Percentiles rank a stretch among this genome's conserved stretches.
Conservation (phyloP, 805 yeast species). For the Candida pseudoglaebosa region DNA sequence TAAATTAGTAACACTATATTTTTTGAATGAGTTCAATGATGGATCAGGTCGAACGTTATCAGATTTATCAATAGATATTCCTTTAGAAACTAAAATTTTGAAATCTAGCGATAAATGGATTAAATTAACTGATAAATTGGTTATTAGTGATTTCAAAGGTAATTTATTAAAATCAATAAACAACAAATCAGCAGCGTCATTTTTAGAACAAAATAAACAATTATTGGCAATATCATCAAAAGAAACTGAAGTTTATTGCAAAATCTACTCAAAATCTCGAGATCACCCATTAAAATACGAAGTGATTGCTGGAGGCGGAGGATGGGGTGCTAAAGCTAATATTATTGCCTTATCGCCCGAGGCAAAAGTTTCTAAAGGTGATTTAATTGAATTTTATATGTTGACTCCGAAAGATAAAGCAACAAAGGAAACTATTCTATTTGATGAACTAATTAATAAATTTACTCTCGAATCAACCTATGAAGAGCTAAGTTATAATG, state of each 20-base stretch:
- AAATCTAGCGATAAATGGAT: constrained; percentile 30
- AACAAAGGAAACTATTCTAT: constrained; percentile 9
- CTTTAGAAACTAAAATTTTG: constrained; percentile 10
- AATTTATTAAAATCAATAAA: constrained; percentile 59
- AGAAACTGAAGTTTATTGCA: constrained; percentile 41
- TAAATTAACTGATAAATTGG: constrained; percentile 27
- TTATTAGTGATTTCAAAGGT: constrained; percentile 48
- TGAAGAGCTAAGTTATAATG: constrained; percentile 24
- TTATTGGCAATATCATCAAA: constrained; percentile 39
- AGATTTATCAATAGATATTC: constrained; percentile 22
- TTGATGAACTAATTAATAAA: constrained; percentile 6
- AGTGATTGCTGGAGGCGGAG: constrained; percentile 72
- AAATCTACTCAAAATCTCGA: constrained; percentile 16
- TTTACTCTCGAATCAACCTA: constrained; percentile 29
- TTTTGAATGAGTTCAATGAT: constrained; percentile 17
- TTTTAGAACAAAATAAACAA: constrained; percentile 42
- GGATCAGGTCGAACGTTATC: constrained; percentile 25
- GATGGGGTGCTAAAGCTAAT: constrained; percentile 69
- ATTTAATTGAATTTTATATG: constrained; percentile 44
- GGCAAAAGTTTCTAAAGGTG: constrained; percentile 44
- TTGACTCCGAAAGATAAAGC: constrained; percentile 32
- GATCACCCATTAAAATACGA: constrained; percentile 32
- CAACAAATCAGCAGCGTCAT: constrained; percentile 52
- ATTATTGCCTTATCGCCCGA: constrained; percentile 64
- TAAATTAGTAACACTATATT: constrained; percentile 32